phyloP scores from a whole-genome alignment of 2,329 filamentous ascomycete species.

The Cladorrhinum sp. region DNA sequence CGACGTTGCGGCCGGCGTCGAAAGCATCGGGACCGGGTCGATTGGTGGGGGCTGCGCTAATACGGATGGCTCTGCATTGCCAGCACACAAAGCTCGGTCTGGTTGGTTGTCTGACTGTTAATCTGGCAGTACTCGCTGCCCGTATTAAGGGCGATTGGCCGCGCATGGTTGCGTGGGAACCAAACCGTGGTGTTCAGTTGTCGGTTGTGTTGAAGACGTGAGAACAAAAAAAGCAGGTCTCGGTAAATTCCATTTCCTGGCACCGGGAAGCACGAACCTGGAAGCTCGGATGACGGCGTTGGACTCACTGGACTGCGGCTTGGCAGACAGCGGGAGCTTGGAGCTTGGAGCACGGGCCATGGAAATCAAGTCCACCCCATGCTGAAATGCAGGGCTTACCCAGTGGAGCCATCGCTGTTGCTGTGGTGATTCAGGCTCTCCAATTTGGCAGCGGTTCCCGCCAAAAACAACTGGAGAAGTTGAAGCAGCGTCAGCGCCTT shows the following conservation, averaged over 20 bases:
- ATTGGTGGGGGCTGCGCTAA: constrained; percentile 59
- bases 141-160: constrained; percentile 41
- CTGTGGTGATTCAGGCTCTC: constrained; percentile 10
- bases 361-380: neutral
- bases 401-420: constrained; percentile 12
- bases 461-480: constrained; percentile 3
- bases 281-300: neutral
- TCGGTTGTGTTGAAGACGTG: neutral
- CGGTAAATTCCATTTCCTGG: constrained; percentile 22
- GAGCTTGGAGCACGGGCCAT: neutral
- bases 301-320: neutral
- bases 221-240: constrained; percentile 10
- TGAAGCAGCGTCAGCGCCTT: constrained; percentile 5
- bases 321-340: neutral
- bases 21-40: constrained; percentile 55
- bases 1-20: constrained; percentile 38
- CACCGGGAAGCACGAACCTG: constrained; percentile 10
- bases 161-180: constrained; percentile 38
- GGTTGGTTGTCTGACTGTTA: constrained; percentile 17
- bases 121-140: constrained; percentile 33
- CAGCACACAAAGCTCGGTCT: constrained; percentile 44
- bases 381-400: neutral
- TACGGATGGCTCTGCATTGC: constrained; percentile 60
- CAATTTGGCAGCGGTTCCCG: constrained; percentile 2
- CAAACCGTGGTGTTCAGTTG: constrained; percentile 2